Evolutionary conservation across 768 basidiomycete genomes (phyloP).

Genomic region (Hemileccinum rubropunctum): DNA sequence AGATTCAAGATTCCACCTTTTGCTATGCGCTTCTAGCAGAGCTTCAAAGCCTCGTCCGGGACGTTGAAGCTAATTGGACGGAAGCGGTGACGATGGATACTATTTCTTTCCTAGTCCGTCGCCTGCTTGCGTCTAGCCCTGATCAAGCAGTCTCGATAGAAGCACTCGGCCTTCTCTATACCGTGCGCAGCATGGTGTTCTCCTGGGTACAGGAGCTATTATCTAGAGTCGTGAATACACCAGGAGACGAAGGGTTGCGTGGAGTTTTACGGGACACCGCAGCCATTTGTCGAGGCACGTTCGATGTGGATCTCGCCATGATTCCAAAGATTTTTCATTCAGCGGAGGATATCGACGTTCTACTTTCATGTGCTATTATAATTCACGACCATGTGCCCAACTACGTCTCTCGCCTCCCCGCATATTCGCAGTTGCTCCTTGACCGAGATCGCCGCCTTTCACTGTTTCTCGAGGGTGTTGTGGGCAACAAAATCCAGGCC

Average conservation of each 20-base stretch:
- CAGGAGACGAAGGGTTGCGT: conserved; percentile 1
- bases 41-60: conserved; percentile 29
- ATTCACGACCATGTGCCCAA: conserved; percentile 31
- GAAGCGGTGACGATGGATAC: conserved; percentile 31
- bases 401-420: not conserved
- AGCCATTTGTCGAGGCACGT: conserved; percentile 27
- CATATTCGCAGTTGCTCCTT: conserved; percentile 23
- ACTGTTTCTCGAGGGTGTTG: conserved; percentile 21
- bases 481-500: conserved; percentile 12
- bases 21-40: conserved; percentile 33
- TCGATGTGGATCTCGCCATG: conserved; percentile 19
- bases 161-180: conserved; percentile 25
- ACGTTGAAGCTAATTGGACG: conserved; percentile 41
- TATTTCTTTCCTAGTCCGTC: conserved; percentile 31
- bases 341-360: conserved; percentile 22
- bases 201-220: conserved; percentile 36
- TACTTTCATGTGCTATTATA: conserved; percentile 33
- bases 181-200: conserved; percentile 30
- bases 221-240: conserved; percentile 12
- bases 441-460: conserved; percentile 34
- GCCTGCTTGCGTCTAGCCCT: conserved; percentile 31
- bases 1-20: conserved; percentile 33
- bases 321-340: conserved; percentile 16
- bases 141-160: conserved; percentile 12
- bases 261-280: conserved; percentile 16